Percentiles rank a stretch among this genome's conserved stretches.
These are phyloP conservation scores for Escovopsis sp. DNA, from an alignment of 2,329 filamentous ascomycete genomes.

Conservation along the genomic window DNA sequence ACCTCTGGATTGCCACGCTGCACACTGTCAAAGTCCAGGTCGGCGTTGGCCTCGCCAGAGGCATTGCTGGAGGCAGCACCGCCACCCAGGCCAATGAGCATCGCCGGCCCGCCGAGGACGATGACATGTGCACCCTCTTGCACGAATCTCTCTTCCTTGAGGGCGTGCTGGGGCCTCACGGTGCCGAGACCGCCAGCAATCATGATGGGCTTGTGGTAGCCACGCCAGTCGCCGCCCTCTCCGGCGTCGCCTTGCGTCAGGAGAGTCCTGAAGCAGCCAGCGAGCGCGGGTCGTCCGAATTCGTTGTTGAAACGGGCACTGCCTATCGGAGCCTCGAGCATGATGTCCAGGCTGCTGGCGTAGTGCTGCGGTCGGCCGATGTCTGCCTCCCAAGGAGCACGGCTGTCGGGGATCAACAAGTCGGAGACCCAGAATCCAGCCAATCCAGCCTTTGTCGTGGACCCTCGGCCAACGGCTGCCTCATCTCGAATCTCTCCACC, in stretches of 20 bases:
- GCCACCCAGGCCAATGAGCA: constrained; percentile 93
- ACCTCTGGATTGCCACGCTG: constrained; percentile 86
- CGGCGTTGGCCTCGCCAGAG: constrained; percentile 75
- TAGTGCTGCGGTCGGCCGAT: constrained; percentile 84
- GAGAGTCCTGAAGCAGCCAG: constrained; percentile 84
- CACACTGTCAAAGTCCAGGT: constrained; percentile 93
- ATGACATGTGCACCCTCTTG: constrained; percentile 80
- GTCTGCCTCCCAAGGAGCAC: constrained; percentile 80
- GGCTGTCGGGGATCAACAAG: constrained; percentile 70
- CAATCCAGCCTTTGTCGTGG: constrained; percentile 82
- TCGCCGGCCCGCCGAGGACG: constrained; percentile 87
- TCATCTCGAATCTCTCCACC: constrained; percentile 95
- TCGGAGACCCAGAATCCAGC: constrained; percentile 93
- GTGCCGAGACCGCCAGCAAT: constrained; percentile 92
- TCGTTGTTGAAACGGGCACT: constrained; percentile 96
- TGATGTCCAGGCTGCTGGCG: constrained; percentile 88
- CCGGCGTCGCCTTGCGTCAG: constrained; percentile 33
- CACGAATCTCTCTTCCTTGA: constrained; percentile 70
- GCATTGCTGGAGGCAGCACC: constrained; percentile 87
- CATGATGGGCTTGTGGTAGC: constrained; percentile 98
- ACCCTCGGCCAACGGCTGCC: constrained; percentile 84
- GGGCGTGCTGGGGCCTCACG: constrained; percentile 76
- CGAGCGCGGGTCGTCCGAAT: constrained; percentile 79
- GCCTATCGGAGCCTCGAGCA: constrained; percentile 92
- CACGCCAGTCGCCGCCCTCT: constrained; percentile 41